These are phyloP conservation scores for Cystobasidium ongulense DNA, from an alignment of 768 basidiomycete genomes.

Conservation along the genomic window DNA sequence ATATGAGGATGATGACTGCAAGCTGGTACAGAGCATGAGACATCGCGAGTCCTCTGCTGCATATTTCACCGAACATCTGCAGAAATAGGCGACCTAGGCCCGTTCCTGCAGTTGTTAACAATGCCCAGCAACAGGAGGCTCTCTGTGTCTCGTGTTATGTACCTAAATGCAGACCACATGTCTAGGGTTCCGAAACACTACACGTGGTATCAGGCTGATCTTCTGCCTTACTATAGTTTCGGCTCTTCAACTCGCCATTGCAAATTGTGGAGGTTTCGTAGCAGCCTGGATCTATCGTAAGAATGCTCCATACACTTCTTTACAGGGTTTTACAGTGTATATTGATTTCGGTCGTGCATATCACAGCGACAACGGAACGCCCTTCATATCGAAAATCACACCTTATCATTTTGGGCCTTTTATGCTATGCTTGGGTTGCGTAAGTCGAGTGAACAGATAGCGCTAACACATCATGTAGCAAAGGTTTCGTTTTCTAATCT, in stretches of 20 bases:
- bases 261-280: not conserved
- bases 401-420: constrained; percentile 13
- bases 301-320: not conserved
- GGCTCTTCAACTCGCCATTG: not conserved
- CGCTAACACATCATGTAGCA: not conserved
- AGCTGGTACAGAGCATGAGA: too few species aligned
- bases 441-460: not conserved
- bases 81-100: too few species aligned
- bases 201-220: too few species aligned
- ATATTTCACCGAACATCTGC: too few species aligned
- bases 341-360: not conserved
- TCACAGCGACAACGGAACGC: not conserved
- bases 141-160: too few species aligned
- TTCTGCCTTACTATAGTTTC: not conserved
- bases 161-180: too few species aligned
- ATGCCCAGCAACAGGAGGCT: too few species aligned
- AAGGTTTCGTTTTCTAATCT: not conserved
- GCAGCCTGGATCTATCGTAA: constrained; percentile 7
- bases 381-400: constrained; percentile 13
- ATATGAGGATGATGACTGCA: too few species aligned
- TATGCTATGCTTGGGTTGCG: constrained; percentile 27
- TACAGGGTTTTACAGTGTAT: not conserved
- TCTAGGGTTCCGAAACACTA: too few species aligned
- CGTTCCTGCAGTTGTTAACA: too few species aligned
- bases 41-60: too few species aligned